phyloP scores from a whole-genome alignment of 73 alveolate genomes.

The Blepharisma stoltei region DNA sequence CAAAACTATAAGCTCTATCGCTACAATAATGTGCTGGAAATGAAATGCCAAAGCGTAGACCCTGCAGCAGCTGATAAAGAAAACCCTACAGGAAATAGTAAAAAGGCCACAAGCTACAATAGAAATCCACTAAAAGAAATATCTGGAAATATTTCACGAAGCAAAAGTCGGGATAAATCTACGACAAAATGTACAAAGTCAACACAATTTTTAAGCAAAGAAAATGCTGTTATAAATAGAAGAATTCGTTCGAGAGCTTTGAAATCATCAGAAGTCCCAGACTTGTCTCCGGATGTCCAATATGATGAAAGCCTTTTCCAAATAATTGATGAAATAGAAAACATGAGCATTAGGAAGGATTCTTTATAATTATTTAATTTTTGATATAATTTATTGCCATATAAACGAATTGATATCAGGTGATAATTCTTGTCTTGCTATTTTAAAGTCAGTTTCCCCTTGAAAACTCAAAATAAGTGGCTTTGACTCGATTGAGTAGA shows the following conservation, averaged over 20 bases:
- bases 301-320: constrained; percentile 28
- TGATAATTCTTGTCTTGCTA: neutral
- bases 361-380: too few species aligned
- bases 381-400: too few species aligned
- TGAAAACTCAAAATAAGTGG: constrained; percentile 70
- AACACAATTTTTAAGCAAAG: neutral
- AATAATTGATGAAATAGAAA: neutral
- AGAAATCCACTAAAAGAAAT: neutral
- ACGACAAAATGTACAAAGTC: neutral
- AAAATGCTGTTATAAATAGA: neutral
- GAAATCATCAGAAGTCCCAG: neutral
- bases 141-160: neutral
- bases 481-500: constrained; percentile 60
- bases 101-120: neutral
- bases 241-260: neutral
- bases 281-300: neutral
- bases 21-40: too few species aligned
- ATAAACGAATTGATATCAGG: too few species aligned
- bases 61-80: neutral
- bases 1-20: neutral
- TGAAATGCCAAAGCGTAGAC: neutral
- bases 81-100: neutral
- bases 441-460: constrained; percentile 30
- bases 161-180: neutral
- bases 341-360: neutral